These are phyloP conservation scores for Fusarium denticulatum DNA, from an alignment of 2,329 filamentous ascomycete species.

Conservation along the genomic window DNA sequence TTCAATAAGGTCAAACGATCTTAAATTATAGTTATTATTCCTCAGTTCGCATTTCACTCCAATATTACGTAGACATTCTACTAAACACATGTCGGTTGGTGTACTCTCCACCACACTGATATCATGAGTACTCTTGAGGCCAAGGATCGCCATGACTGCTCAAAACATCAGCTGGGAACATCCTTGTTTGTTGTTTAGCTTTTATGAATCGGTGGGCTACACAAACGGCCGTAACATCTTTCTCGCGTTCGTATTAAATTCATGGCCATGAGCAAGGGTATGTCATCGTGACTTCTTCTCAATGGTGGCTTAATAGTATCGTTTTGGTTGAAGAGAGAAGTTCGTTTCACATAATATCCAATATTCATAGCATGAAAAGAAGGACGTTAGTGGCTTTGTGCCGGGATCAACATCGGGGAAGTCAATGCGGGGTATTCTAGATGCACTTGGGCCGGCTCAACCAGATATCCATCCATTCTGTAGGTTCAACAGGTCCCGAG, in stretches of 20 bases:
- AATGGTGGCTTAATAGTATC: background rate
- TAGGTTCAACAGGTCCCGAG: background rate
- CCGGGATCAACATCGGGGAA: background rate
- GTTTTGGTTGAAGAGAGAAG: background rate
- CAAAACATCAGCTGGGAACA: slow-evolving; percentile 5
- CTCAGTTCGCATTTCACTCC: background rate
- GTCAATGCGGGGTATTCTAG: background rate
- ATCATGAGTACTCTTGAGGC: slow-evolving; percentile 9
- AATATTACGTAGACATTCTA: background rate
- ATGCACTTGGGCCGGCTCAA: background rate
- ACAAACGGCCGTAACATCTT: background rate
- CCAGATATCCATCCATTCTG: background rate
- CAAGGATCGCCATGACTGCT: background rate
- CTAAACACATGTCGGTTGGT: background rate
- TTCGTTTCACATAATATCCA: background rate
- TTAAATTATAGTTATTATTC: background rate
- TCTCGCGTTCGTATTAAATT: background rate
- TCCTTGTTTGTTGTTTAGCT: slow-evolving; percentile 22
- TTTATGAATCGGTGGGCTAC: background rate
- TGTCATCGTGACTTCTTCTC: background rate
- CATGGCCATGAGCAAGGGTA: background rate
- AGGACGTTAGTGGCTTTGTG: background rate
- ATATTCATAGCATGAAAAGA: background rate
- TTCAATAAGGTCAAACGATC: background rate
- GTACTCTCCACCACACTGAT: background rate